Conservation (phyloP, 2,329 filamentous ascomycete genomes). For the Monosporascus sp. region DNA sequence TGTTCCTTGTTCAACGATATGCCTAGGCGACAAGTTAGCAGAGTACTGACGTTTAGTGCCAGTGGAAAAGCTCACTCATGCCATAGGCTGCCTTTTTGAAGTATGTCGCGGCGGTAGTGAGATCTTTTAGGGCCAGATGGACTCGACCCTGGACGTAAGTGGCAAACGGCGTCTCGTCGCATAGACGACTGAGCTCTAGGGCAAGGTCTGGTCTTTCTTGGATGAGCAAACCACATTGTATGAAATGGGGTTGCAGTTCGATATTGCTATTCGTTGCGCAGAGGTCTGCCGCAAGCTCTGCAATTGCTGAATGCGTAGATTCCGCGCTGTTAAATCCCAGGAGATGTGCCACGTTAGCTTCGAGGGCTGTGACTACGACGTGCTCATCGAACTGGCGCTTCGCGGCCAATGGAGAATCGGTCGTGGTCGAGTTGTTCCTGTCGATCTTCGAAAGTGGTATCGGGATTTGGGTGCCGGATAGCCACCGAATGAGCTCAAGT, state of each 20-base stretch:
- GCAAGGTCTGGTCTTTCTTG: conserved; percentile 56
- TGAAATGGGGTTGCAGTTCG: conserved; percentile 54
- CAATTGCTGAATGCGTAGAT: conserved; percentile 52
- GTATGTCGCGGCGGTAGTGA: conserved; percentile 63
- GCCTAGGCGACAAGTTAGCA: conserved; percentile 33
- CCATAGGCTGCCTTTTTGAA: conserved; percentile 82
- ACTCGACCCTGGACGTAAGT: conserved; percentile 84
- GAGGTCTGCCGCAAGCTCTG: conserved; percentile 60
- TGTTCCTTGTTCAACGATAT: conserved; percentile 37
- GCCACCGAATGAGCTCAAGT: conserved; percentile 68
- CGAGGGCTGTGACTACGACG: conserved; percentile 52
- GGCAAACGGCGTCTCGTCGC: conserved; percentile 54
- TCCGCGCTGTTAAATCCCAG: conserved; percentile 52
- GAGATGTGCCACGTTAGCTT: conserved; percentile 57
- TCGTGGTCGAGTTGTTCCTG: conserved; percentile 29
- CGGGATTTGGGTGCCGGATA: conserved; percentile 54
- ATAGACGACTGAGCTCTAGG: conserved; percentile 51
- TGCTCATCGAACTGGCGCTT: conserved; percentile 42
- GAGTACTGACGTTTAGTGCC: background rate
- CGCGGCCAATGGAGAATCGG: conserved; percentile 24
- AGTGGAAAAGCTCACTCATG: conserved; percentile 57
- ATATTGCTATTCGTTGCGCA: conserved; percentile 63
- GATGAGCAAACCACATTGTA: conserved; percentile 59
- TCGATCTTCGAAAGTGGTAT: conserved; percentile 41
- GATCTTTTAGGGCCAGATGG: conserved; percentile 67